Evolutionary conservation across 2,329 filamentous ascomycete genomes (phyloP), one percentile per base, ranked within the genome.

Genomic region (Stagonosporopsis rhizophila): DNA sequence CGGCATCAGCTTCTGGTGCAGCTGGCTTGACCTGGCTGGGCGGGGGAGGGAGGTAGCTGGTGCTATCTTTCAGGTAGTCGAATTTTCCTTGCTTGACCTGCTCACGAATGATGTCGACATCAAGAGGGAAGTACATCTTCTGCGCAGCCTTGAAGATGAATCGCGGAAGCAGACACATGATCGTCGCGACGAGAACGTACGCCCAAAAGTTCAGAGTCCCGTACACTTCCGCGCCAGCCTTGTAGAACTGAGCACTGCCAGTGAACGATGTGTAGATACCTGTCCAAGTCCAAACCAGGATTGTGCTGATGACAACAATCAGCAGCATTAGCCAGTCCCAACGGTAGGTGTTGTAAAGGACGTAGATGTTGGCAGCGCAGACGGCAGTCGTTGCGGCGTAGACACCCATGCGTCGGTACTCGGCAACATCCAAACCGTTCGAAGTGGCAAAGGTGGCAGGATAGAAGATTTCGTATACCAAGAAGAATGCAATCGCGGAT

Each of bases 271-370:
- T 87, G 78, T 96, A 99, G 34, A 96, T 84, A 27, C 92, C 95
- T 6, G 95, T 97, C 92, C 95, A 98, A 80, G 96, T 89, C 82
- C 92, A 99, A 71, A 98, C 86, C 68, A 97, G 85, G 27, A 98
- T 75, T 60, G 90, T 89, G 78, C 92, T 96, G 75, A 98, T 84
- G 22, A 79, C 78, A 47, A 96, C 89, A 60, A 97, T 89, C 56
- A 96, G 80, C 20, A 93, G 78, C 78, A 96, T 96, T 69, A 99
- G 82, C 94, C 94, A 99, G 75, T 99, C 95, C 95, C 95, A 99
- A 58, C 94, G 87, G 77, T 96, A 98, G 0, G 91, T 96, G 78
- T 99, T 99, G 80, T 98, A 87, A 62, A 99, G 81, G 65, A 99
- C 91, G 80, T 98, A 99, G 56, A 89, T 80, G 77, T 99, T 99